Evolutionary conservation across 208 protist genomes (phyloP), one percentile per base, ranked within the genome.

Genomic region (Leishmania arabica): DNA sequence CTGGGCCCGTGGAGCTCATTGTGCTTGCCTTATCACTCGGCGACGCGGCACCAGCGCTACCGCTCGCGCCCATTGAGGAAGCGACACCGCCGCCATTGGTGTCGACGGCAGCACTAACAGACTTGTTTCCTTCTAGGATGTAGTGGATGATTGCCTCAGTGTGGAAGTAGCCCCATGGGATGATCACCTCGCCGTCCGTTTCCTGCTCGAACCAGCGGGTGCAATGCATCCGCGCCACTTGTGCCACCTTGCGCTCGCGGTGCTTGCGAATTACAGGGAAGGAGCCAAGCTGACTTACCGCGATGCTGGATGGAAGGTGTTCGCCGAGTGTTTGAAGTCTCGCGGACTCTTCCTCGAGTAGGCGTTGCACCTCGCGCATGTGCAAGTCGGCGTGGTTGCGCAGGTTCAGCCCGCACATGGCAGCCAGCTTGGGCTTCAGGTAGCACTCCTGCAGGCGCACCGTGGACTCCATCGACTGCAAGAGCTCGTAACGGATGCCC

Each of bases 361-460:
- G 75, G 66, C 84, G 75, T 79, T 96, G 89, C 69, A 97, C 93
- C 77, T 95, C 90, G 75, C 81, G 86, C 93, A 97, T 95, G 81
- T 96, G 81, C 27, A 96, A 78, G 77, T 97, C 95, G 1, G 89
- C 91, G 80, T 95, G 87, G 77, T 97, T 97, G 91, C 88, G 82
- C 77, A 97, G 88, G 69, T 95, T 82, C 58, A 82, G 72, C 21
- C 93, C 95, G 54, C 90, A 89, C 40, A 90, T 88, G 31, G 95
- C 93, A 1, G 95, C 95, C 87, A 97, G 94, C 82, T 96, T 97
- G 15, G 95, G 95, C 79, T 94, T 95, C 53, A 97, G 83, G 78
- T 97, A 97, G 86, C 93, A 97, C 85, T 97, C 93, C 89, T 96
- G 92, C 76, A 97, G 85, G 42, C 95, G 93, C 47, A 97, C 82